Conservation (phyloP, 2,329 filamentous ascomycete species). For the Pseudogymnoascus sp. region DNA sequence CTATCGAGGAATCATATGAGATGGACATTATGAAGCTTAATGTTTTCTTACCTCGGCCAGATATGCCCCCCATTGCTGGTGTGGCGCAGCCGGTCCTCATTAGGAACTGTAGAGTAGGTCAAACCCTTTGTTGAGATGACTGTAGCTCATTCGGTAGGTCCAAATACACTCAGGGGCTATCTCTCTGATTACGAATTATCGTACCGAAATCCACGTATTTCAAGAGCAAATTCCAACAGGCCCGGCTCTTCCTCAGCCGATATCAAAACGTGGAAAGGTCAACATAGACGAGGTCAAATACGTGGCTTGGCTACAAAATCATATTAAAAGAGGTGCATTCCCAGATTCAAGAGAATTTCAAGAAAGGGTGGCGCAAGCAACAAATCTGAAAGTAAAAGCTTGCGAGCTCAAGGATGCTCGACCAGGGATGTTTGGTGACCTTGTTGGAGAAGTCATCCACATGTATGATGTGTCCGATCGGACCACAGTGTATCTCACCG, state of each 20-base stretch:
- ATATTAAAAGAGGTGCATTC: constrained; percentile 36
- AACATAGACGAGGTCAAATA: background rate
- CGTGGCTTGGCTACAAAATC: constrained; percentile 15
- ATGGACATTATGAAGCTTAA: constrained; percentile 39
- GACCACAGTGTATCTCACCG: constrained; percentile 63
- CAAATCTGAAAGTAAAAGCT: constrained; percentile 47
- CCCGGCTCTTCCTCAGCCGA: constrained; percentile 16
- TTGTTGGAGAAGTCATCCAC: constrained; percentile 64
- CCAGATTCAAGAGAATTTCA: constrained; percentile 39
- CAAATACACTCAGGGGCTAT: constrained; percentile 31
- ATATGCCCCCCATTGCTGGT: constrained; percentile 39
- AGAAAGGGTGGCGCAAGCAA: constrained; percentile 31
- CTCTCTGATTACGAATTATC: constrained; percentile 38
- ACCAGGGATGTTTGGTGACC: constrained; percentile 50
- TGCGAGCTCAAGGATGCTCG: constrained; percentile 54
- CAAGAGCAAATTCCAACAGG: constrained; percentile 31
- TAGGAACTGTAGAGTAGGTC: constrained; percentile 44
- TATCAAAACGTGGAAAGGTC: constrained; percentile 10
- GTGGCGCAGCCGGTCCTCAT: constrained; percentile 58
- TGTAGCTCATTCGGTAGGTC: constrained; percentile 28
- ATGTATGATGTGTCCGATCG: constrained; percentile 37
- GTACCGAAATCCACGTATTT: constrained; percentile 40
- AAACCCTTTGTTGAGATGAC: constrained; percentile 15
- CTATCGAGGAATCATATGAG: constrained; percentile 36
- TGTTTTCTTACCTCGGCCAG: constrained; percentile 48